Conservation (phyloP, 78 protist genomes). For the Mastigamoeba balamuthi region DNA sequence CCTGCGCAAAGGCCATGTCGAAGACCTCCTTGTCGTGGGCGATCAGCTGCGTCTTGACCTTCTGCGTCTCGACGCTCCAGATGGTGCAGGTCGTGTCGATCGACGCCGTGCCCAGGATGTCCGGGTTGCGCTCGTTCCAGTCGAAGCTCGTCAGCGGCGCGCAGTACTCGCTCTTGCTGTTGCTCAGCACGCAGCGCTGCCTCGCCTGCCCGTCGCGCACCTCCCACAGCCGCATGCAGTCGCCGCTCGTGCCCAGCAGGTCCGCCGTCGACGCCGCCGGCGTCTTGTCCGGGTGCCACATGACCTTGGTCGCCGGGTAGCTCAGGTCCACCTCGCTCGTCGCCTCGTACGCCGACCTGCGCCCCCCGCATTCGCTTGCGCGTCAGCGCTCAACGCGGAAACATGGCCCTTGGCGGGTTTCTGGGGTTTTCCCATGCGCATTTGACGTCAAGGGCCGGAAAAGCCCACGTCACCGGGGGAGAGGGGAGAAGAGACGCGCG, state of each 20-base stretch:
- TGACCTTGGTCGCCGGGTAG: conserved; percentile 91
- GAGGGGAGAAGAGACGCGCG: too few relatives aligned
- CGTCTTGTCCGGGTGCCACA: conserved; percentile 75
- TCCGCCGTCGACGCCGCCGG: conserved; percentile 28
- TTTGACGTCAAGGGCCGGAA: too few relatives aligned
- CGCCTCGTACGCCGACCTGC: conserved; percentile 16
- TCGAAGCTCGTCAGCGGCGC: conserved; percentile 97
- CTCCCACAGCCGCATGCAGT: conserved; percentile 87
- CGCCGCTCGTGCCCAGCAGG: conserved; percentile 92
- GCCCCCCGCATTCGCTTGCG: conserved; percentile 45
- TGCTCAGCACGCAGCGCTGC: conserved; percentile 42
- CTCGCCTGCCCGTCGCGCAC: conserved; percentile 28
- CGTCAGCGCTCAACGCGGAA: too few relatives aligned
- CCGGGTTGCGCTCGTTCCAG: conserved; percentile 87
- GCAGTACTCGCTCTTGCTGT: conserved; percentile 78
- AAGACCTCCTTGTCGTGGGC: conserved; percentile 98
- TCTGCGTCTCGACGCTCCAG: conserved; percentile 76
- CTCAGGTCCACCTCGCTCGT: conserved; percentile 71
- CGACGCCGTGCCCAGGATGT: conserved; percentile 79
- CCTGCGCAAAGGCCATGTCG: conserved; percentile 84
- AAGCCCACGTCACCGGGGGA: too few relatives aligned
- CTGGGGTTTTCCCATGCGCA: too few relatives aligned
- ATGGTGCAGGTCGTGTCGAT: conserved; percentile 92
- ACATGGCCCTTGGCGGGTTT: too few relatives aligned
- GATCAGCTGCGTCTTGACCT: conserved; percentile 84